phyloP scores from a whole-genome alignment of 208 protist species.

The Leishmania tropica region DNA sequence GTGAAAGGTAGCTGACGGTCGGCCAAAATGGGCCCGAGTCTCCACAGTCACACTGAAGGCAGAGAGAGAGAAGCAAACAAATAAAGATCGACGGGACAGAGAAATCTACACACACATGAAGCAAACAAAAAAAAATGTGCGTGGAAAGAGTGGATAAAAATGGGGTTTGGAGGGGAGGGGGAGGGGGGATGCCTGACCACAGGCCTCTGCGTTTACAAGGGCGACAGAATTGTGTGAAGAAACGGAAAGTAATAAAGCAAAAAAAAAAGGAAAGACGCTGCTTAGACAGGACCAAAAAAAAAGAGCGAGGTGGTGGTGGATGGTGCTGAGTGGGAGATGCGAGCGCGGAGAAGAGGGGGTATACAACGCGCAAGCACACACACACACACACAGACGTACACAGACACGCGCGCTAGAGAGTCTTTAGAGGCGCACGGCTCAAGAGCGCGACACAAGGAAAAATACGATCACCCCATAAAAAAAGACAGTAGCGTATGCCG shows the following conservation, averaged over 20 bases:
- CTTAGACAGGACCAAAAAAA: background rate
- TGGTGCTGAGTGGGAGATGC: background rate
- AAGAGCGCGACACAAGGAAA: background rate
- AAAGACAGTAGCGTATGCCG: background rate
- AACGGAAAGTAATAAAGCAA: background rate
- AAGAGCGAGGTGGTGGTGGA: background rate
- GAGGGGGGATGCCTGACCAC: background rate
- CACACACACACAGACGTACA: too few relatives aligned
- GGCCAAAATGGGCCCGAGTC: background rate
- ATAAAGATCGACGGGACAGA: background rate
- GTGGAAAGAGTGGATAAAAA: too few relatives aligned
- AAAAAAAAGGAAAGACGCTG: slow-evolving; percentile 1
- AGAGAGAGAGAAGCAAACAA: background rate
- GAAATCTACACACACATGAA: background rate
- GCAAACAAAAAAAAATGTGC: background rate
- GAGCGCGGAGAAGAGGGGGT: background rate
- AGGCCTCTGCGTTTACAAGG: background rate
- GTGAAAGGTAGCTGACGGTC: background rate
- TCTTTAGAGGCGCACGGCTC: too few relatives aligned
- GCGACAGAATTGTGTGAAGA: background rate
- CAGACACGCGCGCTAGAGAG: too few relatives aligned
- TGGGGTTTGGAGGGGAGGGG: background rate
- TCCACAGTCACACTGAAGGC: background rate
- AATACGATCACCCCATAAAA: background rate
- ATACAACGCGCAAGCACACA: background rate